These are phyloP conservation scores for Decorospora gaudefroyi DNA, from an alignment of 2,329 filamentous ascomycete species.

Conservation along the genomic window DNA sequence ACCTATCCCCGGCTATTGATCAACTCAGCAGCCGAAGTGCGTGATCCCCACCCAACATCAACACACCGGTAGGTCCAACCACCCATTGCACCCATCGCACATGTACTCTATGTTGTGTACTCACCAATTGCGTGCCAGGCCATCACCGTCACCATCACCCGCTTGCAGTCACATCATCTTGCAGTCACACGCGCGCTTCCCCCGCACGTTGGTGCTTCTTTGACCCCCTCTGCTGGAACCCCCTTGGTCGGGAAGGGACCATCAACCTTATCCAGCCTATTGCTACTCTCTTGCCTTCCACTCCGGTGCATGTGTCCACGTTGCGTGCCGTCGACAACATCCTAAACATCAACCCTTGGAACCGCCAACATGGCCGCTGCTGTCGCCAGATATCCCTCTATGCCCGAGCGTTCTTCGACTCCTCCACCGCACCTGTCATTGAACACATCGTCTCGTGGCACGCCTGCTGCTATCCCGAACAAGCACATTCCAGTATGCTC, in stretches of 20 bases:
- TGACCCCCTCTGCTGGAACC: conserved; percentile 12
- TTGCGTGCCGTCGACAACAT: conserved; percentile 37
- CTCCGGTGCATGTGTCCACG: conserved; percentile 16
- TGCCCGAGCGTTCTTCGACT: conserved; percentile 47
- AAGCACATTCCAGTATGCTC: conserved; percentile 90
- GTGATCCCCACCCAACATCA: conserved; percentile 10
- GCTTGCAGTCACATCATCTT: conserved; percentile 19
- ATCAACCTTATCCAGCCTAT: conserved; percentile 10
- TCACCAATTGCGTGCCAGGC: conserved; percentile 25
- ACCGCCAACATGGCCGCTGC: conserved; percentile 50
- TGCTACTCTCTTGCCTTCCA: conserved; percentile 13
- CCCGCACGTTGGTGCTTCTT: conserved; percentile 16
- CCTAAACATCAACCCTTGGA: conserved; percentile 12
- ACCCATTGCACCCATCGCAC: conserved; percentile 3
- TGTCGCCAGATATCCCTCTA: conserved; percentile 47
- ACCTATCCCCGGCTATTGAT: conserved; percentile 28
- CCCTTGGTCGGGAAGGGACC: conserved; percentile 20
- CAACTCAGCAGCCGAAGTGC: conserved; percentile 23
- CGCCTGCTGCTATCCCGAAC: conserved; percentile 72
- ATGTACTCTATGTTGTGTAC: conserved; percentile 6
- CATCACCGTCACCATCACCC: too few species aligned
- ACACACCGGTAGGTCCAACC: conserved; percentile 16
- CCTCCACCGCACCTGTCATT: conserved; percentile 62
- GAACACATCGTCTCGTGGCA: conserved; percentile 60
- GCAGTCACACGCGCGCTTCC: conserved; percentile 18